Percentiles rank a stretch among this genome's conserved stretches.
These are phyloP conservation scores for Microthlaspi erraticum DNA, from an alignment of 345 rosid genomes.

Conservation along the genomic window DNA sequence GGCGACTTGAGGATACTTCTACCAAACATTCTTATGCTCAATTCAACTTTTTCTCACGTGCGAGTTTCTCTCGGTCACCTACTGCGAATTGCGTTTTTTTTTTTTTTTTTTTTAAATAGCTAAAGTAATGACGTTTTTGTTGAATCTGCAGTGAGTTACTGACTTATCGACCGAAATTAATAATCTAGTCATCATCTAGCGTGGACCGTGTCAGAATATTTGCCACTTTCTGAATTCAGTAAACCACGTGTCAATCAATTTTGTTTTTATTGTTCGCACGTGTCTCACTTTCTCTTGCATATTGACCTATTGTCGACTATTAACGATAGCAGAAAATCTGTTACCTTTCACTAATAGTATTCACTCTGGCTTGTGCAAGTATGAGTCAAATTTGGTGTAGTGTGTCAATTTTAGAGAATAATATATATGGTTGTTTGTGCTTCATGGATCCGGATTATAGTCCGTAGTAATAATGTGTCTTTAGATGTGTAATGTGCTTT, in stretches of 20 bases:
- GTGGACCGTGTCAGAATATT: slow-evolving; percentile 12
- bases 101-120: neutral
- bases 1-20: slow-evolving; percentile 14
- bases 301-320: neutral
- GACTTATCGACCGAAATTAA: neutral
- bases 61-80: slow-evolving; percentile 33
- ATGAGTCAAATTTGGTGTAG: neutral
- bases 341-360: no score
- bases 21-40: no score
- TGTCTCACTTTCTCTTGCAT: slow-evolving; percentile 2
- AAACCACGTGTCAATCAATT: slow-evolving; percentile 13
- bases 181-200: neutral
- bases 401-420: neutral
- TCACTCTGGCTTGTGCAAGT: neutral
- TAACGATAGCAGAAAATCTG: neutral
- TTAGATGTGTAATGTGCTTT: slow-evolving; percentile 8
- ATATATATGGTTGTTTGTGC: slow-evolving; percentile 12
- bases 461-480: neutral
- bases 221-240: neutral
- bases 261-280: neutral
- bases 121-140: neutral
- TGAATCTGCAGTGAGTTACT: slow-evolving; percentile 22
- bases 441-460: neutral
- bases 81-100: neutral
- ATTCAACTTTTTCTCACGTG: slow-evolving; percentile 40